Evolutionary conservation across 202 grass and related monocot species (phyloP).

Genomic region (Setaria italica): DNA sequence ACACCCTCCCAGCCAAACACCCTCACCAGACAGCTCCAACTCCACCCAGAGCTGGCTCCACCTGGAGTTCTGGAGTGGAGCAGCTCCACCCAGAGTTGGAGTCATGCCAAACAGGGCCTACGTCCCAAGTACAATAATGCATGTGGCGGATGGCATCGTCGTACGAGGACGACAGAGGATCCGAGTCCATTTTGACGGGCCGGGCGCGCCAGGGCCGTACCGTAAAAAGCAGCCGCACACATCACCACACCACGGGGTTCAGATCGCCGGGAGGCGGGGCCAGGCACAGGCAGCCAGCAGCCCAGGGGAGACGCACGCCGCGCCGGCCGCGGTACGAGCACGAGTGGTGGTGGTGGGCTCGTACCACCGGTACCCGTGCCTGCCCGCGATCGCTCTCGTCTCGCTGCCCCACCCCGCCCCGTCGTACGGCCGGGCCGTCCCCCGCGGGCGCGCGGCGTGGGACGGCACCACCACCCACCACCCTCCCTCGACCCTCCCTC

Average conservation of each 20-base stretch:
- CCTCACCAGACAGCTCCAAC: too few relatives aligned
- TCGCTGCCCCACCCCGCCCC: too few relatives aligned
- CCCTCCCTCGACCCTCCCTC: background rate
- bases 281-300: background rate
- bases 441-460: background rate
- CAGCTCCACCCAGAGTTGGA: too few relatives aligned
- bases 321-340: constrained; percentile 18
- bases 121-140: constrained; percentile 7
- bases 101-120: too few relatives aligned
- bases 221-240: background rate
- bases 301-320: constrained; percentile 22
- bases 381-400: constrained; percentile 14
- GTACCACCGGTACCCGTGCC: constrained; percentile 1
- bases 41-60: too few relatives aligned
- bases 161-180: constrained; percentile 35
- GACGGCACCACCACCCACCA: constrained; percentile 3
- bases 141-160: constrained; percentile 25
- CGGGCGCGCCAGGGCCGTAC: constrained; percentile 24
- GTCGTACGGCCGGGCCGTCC: background rate
- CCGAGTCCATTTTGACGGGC: constrained; percentile 22
- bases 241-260: background rate
- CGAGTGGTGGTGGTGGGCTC: constrained; percentile 29
- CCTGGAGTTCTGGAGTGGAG: too few relatives aligned
- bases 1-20: too few relatives aligned
- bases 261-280: background rate